These are phyloP conservation scores for Ascosphaera pollenicola DNA, from an alignment of 2,329 filamentous ascomycete species.

Conservation along the genomic window DNA sequence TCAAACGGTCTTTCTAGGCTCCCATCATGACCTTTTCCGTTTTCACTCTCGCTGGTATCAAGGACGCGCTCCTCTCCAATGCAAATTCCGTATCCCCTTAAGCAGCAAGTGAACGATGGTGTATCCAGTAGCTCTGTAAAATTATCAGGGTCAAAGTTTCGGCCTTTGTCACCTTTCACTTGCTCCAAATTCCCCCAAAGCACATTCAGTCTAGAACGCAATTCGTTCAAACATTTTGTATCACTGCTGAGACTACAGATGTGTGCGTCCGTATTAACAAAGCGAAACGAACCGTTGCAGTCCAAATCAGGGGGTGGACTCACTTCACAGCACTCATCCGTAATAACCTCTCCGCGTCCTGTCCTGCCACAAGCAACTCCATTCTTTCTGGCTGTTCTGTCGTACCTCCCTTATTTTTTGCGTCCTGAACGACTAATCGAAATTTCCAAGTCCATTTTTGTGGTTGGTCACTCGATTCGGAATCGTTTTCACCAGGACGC, in stretches of 20 bases:
- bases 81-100: conserved; percentile 45
- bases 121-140: conserved; percentile 23
- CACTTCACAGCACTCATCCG: conserved; percentile 32
- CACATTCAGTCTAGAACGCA: conserved; percentile 51
- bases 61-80: conserved; percentile 13
- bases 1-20: conserved; percentile 22
- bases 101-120: conserved; percentile 45
- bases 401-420: conserved; percentile 9
- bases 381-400: conserved; percentile 26
- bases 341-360: conserved; percentile 33
- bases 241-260: conserved; percentile 33
- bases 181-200: conserved; percentile 81
- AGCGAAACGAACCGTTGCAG: not conserved
- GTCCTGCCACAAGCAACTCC: conserved; percentile 46
- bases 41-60: conserved; percentile 7
- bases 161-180: conserved; percentile 25
- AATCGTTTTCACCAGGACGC: conserved; percentile 6
- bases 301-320: conserved; percentile 10
- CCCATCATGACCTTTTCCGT: conserved; percentile 5
- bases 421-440: conserved; percentile 55
- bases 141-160: conserved; percentile 5
- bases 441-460: conserved; percentile 65
- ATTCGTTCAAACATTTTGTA: conserved; percentile 21
- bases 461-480: not conserved
- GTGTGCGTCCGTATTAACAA: conserved; percentile 3